Percentiles rank a stretch among this genome's conserved stretches.
These are phyloP conservation scores for Magnusiomyces clavatus DNA, from an alignment of 1,139 yeast species.

Conservation along the genomic window DNA sequence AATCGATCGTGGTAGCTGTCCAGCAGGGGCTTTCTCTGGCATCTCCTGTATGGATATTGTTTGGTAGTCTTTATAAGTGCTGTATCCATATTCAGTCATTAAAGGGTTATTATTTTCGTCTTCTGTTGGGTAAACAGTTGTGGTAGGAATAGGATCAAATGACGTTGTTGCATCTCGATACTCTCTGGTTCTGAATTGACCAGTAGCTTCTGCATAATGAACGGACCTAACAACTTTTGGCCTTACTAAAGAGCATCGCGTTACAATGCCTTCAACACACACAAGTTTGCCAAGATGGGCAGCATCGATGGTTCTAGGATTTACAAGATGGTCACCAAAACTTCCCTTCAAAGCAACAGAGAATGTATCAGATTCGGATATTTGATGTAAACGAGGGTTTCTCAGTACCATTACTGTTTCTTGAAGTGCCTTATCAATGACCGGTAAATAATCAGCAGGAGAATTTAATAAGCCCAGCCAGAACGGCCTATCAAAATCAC, in stretches of 20 bases:
- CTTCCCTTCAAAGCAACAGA: constrained; percentile 84
- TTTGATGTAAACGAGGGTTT: constrained; percentile 35
- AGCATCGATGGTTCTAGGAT: constrained; percentile 83
- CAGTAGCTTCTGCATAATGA: constrained; percentile 83
- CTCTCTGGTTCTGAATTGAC: constrained; percentile 81
- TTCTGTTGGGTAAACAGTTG: constrained; percentile 89
- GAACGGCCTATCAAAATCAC: constrained; percentile 72
- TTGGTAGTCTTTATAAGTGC: constrained; percentile 92
- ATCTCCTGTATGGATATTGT: constrained; percentile 90
- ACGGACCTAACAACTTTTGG: constrained; percentile 91
- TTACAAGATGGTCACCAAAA: constrained; percentile 79
- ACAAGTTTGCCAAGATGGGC: constrained; percentile 70
- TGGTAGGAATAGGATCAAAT: constrained; percentile 74
- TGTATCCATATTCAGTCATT: constrained; percentile 86
- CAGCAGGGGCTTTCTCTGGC: constrained; percentile 98
- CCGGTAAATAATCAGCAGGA: constrained; percentile 85
- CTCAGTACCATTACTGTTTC: constrained; percentile 54
- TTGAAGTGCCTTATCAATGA: constrained; percentile 79
- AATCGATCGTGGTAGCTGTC: constrained; percentile 89
- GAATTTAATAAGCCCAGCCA: constrained; percentile 69
- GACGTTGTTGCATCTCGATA: constrained; percentile 91
- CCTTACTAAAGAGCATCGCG: constrained; percentile 85
- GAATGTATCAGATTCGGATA: constrained; percentile 59
- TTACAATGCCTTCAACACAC: constrained; percentile 91
- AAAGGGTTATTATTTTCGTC: constrained; percentile 86